These are phyloP conservation scores for Cladobotryum protrusum DNA, from an alignment of 2,329 filamentous ascomycete genomes.

Conservation along the genomic window DNA sequence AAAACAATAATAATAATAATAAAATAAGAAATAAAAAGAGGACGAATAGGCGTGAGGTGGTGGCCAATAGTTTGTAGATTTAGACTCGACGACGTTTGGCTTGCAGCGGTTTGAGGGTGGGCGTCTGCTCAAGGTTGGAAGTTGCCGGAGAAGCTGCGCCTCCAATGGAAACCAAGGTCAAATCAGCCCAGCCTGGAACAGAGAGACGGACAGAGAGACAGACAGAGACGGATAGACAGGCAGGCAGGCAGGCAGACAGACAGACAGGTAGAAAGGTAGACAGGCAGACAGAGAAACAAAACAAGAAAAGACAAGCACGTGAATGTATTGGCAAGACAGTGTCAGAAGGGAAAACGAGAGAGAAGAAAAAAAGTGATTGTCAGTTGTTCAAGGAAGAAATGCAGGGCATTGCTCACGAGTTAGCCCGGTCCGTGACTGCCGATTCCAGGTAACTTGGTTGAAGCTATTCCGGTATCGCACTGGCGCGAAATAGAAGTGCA, in stretches of 20 bases:
- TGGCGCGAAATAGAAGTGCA: conserved; percentile 8
- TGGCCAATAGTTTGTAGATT: not conserved
- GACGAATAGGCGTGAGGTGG: not conserved
- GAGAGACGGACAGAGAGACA: no score
- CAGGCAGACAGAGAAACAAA: not conserved
- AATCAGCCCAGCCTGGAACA: not conserved
- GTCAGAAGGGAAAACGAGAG: no score
- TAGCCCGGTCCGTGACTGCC: conserved; percentile 7
- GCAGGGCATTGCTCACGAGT: conserved; percentile 4
- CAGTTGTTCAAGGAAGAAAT: conserved; percentile 2
- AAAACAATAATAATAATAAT: no score
- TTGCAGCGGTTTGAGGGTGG: not conserved
- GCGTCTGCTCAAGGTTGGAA: not conserved
- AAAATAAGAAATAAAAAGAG: no score
- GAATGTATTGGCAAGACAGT: no score
- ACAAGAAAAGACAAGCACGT: not conserved
- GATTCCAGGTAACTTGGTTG: conserved; percentile 4
- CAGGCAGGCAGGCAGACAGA: not conserved
- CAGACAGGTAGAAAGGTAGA: not conserved
- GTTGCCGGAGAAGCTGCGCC: not conserved
- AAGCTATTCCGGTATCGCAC: conserved; percentile 13
- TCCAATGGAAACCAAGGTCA: no score
- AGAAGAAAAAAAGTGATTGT: no score
- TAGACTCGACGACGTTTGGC: not conserved
- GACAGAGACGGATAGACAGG: no score